A percentile compares a stretch with the other conserved stretches of the same genome.
These are phyloP conservation scores for Yamadazyma taylorii DNA, from an alignment of 1,139 yeast species.

Conservation along the genomic window DNA sequence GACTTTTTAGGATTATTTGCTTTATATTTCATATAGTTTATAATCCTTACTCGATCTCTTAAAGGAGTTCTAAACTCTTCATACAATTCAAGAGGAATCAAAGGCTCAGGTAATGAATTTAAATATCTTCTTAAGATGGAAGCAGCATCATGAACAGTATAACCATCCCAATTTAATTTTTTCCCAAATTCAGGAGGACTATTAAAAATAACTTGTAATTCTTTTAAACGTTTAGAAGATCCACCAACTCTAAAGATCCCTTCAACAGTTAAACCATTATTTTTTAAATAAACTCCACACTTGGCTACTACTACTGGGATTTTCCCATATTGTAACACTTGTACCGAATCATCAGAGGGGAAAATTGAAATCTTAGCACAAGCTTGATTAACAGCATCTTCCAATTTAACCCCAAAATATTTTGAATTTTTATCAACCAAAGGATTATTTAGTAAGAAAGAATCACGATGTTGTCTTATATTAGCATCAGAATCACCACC, in stretches of 20 bases:
- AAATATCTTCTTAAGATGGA: constrained; percentile 81
- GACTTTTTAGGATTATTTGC: constrained; percentile 41
- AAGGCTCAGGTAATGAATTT: constrained; percentile 88
- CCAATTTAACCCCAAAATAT: constrained; percentile 85
- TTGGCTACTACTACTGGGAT: constrained; percentile 93
- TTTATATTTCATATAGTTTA: constrained; percentile 61
- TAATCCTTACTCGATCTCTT: constrained; percentile 55
- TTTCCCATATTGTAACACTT: constrained; percentile 68
- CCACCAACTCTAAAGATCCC: constrained; percentile 96
- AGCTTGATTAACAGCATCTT: constrained; percentile 70
- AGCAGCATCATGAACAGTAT: constrained; percentile 97
- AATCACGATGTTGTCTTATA: constrained; percentile 57
- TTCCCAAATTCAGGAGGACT: constrained; percentile 89
- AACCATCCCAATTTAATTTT: constrained; percentile 86
- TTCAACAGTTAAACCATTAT: constrained; percentile 72
- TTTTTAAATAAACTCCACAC: constrained; percentile 84
- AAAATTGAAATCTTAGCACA: constrained; percentile 71
- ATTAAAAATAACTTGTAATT: constrained; percentile 79
- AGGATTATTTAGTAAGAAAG: constrained; percentile 49
- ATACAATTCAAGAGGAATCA: constrained; percentile 77
- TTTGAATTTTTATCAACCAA: constrained; percentile 48
- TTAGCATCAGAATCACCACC: constrained; percentile 15
- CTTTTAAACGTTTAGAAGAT: constrained; percentile 82
- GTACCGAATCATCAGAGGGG: constrained; percentile 46
- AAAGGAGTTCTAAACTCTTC: constrained; percentile 81